A percentile compares a stretch with the other conserved stretches of the same genome.
Conservation (phyloP, 345 rosid species). For the Firmiana major region DNA sequence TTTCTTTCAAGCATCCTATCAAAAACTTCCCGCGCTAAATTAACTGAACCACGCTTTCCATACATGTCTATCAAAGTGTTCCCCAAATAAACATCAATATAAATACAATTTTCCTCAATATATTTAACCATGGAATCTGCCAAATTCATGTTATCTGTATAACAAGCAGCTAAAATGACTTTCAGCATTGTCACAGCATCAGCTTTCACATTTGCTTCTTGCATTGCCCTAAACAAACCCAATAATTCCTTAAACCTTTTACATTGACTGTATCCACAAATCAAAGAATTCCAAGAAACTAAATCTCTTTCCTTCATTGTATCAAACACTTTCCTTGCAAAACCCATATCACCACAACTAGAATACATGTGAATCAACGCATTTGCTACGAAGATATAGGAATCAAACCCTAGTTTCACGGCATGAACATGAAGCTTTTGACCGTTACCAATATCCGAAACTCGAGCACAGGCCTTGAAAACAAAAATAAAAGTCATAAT, state of each 20-base stretch:
- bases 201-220: slow-evolving; percentile 34
- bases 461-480: slow-evolving; percentile 47
- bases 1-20: slow-evolving; percentile 45
- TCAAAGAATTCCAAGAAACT: slow-evolving; percentile 74
- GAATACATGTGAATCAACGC: slow-evolving; percentile 47
- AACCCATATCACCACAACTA: slow-evolving; percentile 23
- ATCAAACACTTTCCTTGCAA: slow-evolving; percentile 46
- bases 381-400: slow-evolving; percentile 46
- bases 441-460: slow-evolving; percentile 27
- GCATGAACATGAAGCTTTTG: slow-evolving; percentile 35
- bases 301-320: slow-evolving; percentile 48
- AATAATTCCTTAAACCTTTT: slow-evolving; percentile 36
- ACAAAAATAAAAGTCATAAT: slow-evolving; percentile 39
- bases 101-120: slow-evolving; percentile 34
- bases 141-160: slow-evolving; percentile 21
- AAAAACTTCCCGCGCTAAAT: slow-evolving; percentile 38
- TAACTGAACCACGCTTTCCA: slow-evolving; percentile 46
- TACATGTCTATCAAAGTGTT: slow-evolving; percentile 59
- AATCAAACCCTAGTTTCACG: slow-evolving; percentile 42
- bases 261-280: slow-evolving; percentile 54
- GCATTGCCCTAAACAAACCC: slow-evolving; percentile 44
- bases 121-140: slow-evolving; percentile 40
- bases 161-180: slow-evolving; percentile 42
- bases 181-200: slow-evolving; percentile 67
- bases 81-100: slow-evolving; percentile 60